A percentile compares a stretch with the other conserved stretches of the same genome.
These are phyloP conservation scores for Gracilaria caudata DNA, from an alignment of 23 red algal genomes.

Conservation along the genomic window DNA sequence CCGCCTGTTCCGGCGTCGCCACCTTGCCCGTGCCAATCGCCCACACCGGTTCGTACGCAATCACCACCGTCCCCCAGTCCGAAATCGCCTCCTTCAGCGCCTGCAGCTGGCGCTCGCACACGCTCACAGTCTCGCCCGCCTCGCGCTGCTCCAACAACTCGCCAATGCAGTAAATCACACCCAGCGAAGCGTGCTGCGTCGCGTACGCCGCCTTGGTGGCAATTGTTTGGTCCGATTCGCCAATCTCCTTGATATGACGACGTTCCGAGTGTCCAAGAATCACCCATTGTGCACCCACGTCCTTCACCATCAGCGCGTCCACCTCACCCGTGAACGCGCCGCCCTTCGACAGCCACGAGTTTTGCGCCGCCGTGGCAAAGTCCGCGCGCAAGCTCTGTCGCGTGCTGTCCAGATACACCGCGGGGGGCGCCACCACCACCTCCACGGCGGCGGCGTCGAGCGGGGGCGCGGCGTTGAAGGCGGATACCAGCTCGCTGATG, in stretches of 20 bases:
- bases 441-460: conserved; percentile 55
- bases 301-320: conserved; percentile 81
- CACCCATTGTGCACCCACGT: conserved; percentile 85
- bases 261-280: conserved; percentile 96
- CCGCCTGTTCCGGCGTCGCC: conserved; percentile 94
- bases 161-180: conserved; percentile 94
- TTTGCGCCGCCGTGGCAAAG: conserved; percentile 78
- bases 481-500: conserved; percentile 68
- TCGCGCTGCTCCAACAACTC: conserved; percentile 92
- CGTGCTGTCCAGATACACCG: conserved; percentile 70
- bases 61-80: conserved; percentile 84
- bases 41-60: conserved; percentile 99
- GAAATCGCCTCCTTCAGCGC: conserved; percentile 62
- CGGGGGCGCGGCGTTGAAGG: conserved; percentile 60
- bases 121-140: conserved; percentile 76
- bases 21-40: conserved; percentile 99
- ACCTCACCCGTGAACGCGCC: conserved; percentile 95
- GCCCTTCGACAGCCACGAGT: conserved; percentile 77
- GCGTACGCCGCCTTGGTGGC: conserved; percentile 85
- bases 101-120: conserved; percentile 82
- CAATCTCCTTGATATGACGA: conserved; percentile 76
- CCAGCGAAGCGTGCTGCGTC: conserved; percentile 49
- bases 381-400: conserved; percentile 71
- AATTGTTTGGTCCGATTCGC: conserved; percentile 73
- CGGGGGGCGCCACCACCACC: conserved; percentile 82